phyloP scores from a whole-genome alignment of 306 rosid species.

The Lathyrus oleraceus region DNA sequence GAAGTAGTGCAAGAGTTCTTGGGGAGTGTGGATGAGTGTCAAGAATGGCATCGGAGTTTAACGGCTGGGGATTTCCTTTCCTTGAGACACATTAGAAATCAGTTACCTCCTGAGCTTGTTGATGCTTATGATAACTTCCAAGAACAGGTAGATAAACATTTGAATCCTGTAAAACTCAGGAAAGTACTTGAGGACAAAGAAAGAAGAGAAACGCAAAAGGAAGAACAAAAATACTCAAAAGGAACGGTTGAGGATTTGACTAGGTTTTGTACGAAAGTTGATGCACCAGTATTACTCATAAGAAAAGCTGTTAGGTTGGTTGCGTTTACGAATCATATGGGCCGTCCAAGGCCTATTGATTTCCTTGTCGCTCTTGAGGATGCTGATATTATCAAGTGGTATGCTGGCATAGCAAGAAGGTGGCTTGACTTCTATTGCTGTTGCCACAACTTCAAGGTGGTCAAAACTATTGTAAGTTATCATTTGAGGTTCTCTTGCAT shows the following conservation, averaged over 20 bases:
- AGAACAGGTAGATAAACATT: slow-evolving; percentile 70
- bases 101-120: slow-evolving; percentile 69
- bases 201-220: slow-evolving; percentile 61
- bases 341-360: slow-evolving; percentile 77
- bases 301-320: slow-evolving; percentile 72
- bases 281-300: slow-evolving; percentile 69
- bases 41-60: slow-evolving; percentile 67
- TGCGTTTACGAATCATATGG: slow-evolving; percentile 88
- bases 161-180: slow-evolving; percentile 65
- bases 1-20: slow-evolving; percentile 70
- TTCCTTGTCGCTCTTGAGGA: slow-evolving; percentile 76
- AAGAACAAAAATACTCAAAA: slow-evolving; percentile 64
- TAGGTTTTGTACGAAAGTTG: slow-evolving; percentile 74
- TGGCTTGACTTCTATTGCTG: slow-evolving; percentile 89
- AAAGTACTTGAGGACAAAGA: slow-evolving; percentile 65
- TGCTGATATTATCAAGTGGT: slow-evolving; percentile 80
- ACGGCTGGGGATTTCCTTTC: slow-evolving; percentile 76
- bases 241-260: slow-evolving; percentile 80
- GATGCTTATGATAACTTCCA: slow-evolving; percentile 81
- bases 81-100: slow-evolving; percentile 72
- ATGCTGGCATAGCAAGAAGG: slow-evolving; percentile 81
- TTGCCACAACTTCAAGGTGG: slow-evolving; percentile 81
- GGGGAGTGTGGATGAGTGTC: slow-evolving; percentile 61
- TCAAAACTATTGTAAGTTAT: slow-evolving; percentile 75
- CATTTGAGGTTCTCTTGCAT: slow-evolving; percentile 94